Conservation (phyloP, 2,329 filamentous ascomycete genomes). For the Fusarium sp. region DNA sequence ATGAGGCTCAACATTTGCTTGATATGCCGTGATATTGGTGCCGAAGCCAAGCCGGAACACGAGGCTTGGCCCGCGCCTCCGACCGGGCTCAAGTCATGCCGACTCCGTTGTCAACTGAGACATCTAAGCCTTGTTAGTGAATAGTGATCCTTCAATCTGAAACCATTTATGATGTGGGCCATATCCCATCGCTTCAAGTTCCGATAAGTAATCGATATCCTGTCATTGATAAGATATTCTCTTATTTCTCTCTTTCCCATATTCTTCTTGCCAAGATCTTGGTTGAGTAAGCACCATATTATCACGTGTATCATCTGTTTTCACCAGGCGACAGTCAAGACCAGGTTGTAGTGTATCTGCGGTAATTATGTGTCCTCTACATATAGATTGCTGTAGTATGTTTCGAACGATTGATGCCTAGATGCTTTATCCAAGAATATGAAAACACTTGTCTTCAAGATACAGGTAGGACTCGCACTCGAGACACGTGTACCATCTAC, state of each 20-base stretch:
- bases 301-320: neutral
- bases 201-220: neutral
- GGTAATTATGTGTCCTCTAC: neutral
- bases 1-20: neutral
- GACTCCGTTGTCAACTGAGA: neutral
- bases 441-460: conserved; percentile 12
- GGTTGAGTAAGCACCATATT: neutral
- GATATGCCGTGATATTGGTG: neutral
- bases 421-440: neutral
- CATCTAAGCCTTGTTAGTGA: neutral
- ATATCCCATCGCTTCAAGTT: neutral
- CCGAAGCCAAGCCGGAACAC: neutral
- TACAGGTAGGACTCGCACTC: neutral
- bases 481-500: neutral
- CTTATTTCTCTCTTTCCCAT: neutral
- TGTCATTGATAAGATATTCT: neutral
- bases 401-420: neutral
- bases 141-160: neutral
- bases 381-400: neutral
- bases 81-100: neutral
- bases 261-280: neutral
- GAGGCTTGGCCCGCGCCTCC: neutral
- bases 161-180: neutral
- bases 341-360: neutral
- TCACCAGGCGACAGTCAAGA: neutral